Conservation (phyloP, 2,329 filamentous ascomycete genomes). For the Colletotrichum theobromicola region DNA sequence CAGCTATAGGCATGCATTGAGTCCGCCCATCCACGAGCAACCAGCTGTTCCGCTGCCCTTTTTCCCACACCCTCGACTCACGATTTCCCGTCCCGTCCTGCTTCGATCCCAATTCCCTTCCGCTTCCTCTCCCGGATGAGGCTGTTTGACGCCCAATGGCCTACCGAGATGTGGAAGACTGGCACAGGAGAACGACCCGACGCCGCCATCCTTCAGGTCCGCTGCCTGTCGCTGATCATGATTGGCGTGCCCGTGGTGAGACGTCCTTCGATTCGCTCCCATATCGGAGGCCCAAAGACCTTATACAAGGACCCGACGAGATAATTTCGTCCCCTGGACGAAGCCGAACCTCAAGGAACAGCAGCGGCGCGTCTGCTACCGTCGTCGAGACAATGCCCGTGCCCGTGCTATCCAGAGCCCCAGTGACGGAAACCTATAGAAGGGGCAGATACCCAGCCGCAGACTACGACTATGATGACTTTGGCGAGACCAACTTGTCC, state of each 20-base stretch:
- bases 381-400: slow-evolving; percentile 16
- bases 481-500: background rate
- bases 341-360: slow-evolving; percentile 18
- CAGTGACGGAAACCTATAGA: slow-evolving; percentile 3
- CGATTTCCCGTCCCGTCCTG: background rate
- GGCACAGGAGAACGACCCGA: slow-evolving; percentile 20
- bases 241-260: slow-evolving; percentile 33
- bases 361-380: slow-evolving; percentile 12
- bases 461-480: background rate
- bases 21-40: slow-evolving; percentile 17
- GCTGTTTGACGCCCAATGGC: slow-evolving; percentile 22
- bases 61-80: background rate
- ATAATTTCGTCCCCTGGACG: slow-evolving; percentile 32
- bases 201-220: slow-evolving; percentile 15
- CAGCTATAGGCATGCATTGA: slow-evolving; percentile 13
- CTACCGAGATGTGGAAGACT: slow-evolving; percentile 22
- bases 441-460: slow-evolving; percentile 11
- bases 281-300: slow-evolving; percentile 31
- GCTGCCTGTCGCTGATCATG: slow-evolving; percentile 31
- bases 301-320: slow-evolving; percentile 36
- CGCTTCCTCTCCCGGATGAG: slow-evolving; percentile 11
- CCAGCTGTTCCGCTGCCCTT: slow-evolving; percentile 20
- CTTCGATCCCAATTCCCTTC: background rate
- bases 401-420: slow-evolving; percentile 12
- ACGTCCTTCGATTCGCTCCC: slow-evolving; percentile 37